Percentiles rank a stretch among this genome's conserved stretches.
phyloP scores from a whole-genome alignment of 108 stramenopile species.

The Nannochloropsis granulata region DNA sequence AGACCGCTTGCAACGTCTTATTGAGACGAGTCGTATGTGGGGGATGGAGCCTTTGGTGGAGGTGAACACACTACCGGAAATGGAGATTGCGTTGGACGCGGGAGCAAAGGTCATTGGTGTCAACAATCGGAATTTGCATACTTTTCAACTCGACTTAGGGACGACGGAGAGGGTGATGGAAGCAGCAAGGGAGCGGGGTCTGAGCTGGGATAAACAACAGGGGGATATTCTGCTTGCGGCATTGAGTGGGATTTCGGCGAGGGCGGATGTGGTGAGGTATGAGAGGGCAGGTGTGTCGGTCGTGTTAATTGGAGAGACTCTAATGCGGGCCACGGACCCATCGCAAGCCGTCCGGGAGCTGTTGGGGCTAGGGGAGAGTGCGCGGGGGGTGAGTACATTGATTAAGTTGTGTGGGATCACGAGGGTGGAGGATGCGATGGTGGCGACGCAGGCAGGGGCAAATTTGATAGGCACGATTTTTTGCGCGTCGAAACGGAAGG shows the following conservation, averaged over 20 bases:
- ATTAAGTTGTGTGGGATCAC: constrained; percentile 89
- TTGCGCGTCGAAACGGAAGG: constrained; percentile 65
- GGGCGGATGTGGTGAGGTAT: constrained; percentile 38
- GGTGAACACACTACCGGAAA: constrained; percentile 56
- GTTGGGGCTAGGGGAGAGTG: constrained; percentile 8
- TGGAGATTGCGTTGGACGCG: constrained; percentile 66
- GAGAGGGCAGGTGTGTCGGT: constrained; percentile 49
- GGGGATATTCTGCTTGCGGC: constrained; percentile 46
- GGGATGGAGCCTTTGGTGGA: constrained; percentile 95
- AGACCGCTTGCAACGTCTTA: constrained; percentile 51
- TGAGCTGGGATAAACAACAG: neutral
- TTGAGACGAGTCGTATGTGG: constrained; percentile 48
- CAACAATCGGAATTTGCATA: constrained; percentile 95
- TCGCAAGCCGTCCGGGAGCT: constrained; percentile 55
- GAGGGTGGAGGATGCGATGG: constrained; percentile 65
- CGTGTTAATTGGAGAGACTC: constrained; percentile 89
- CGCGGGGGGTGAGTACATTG: neutral
- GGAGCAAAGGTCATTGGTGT: constrained; percentile 90
- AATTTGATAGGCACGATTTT: constrained; percentile 92
- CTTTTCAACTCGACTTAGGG: constrained; percentile 81
- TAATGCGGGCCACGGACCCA: constrained; percentile 85
- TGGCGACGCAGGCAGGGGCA: constrained; percentile 71
- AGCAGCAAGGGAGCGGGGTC: neutral
- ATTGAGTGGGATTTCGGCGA: constrained; percentile 66
- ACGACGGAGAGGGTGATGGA: constrained; percentile 54